Base-by-base conservation (phyloP, 2,329 filamentous ascomycete genomes). In the Chrysoporthe cubensis region DNA sequence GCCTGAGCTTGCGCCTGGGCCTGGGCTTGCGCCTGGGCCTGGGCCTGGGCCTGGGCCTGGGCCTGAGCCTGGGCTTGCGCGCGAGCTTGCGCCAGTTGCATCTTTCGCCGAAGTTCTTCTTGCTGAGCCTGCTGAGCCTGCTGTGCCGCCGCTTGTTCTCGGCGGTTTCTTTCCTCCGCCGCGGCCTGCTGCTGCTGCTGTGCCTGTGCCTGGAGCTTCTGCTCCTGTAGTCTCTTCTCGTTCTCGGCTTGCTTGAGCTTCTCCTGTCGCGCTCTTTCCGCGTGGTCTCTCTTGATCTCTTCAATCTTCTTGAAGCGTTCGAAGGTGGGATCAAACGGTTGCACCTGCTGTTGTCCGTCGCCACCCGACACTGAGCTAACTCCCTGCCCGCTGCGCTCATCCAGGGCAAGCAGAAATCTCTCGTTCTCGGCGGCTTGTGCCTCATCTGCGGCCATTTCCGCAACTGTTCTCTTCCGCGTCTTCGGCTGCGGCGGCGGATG, bases 381-480 rank as follows among this genome's bases (percentile, higher is more conserved):
- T 67, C 86, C 84, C 69, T 88, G 85, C 14, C 88, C 86, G 69
- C 94, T 85, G 6, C 93, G 87, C 73, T 97, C 95, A 75, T 99
- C 96, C 79, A 94, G 88, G 32, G 93, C 90, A 62, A 98, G 89
- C 93, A 99, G 96, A 72, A 93, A 96, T 59, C 93, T 88, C 79
- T 99, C 94, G 71, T 93, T 90, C 68, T 94, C 92, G 32, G 94
- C 95, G 0, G 94, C 93, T 69, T 93, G 85, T 0, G 96, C 95
- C 80, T 99, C 94, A 75, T 99, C 96, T 8, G 95, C 95, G 9
- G 93, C 96, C 82, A 98, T 88, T 76, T 99, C 95, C 9, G 96
- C 96, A 21, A 96, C 90, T 0, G 96, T 99, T 70, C 95, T 89
- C 84, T 99, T 98, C 67, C 96, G 86, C 8, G 90, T 90, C 83